phyloP scores from a whole-genome alignment of 148 eudicot species.

The Tetragonia tetragonoides region DNA sequence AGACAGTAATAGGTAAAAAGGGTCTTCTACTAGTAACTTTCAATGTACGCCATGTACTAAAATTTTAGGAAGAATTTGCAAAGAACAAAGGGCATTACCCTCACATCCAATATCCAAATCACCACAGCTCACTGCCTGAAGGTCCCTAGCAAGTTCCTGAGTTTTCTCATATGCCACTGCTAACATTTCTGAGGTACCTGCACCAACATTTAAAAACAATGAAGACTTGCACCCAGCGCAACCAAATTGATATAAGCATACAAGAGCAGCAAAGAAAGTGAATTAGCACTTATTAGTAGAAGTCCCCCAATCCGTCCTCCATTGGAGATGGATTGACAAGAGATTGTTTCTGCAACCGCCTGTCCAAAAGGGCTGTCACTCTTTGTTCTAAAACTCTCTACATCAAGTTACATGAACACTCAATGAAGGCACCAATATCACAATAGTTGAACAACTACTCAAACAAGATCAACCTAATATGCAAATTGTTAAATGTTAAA shows the following conservation, averaged over 20 bases:
- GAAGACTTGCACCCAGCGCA: neutral
- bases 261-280: conserved; percentile 10
- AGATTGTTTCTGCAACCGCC: conserved; percentile 78
- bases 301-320: conserved; percentile 95
- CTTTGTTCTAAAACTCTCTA: conserved; percentile 98
- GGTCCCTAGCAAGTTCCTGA: conserved; percentile 88
- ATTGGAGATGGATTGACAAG: conserved; percentile 79
- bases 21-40: neutral
- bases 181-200: conserved; percentile 95
- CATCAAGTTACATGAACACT: conserved; percentile 27
- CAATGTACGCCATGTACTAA: neutral
- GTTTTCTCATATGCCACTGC: conserved; percentile 99
- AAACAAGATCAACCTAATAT: too few relatives aligned
- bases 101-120: conserved; percentile 99
- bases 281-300: conserved; percentile 61
- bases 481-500: too few relatives aligned
- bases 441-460: neutral
- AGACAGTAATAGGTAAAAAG: neutral
- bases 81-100: conserved; percentile 46
- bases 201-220: conserved; percentile 24
- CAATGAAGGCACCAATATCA: conserved; percentile 5
- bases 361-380: conserved; percentile 89
- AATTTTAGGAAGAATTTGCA: neutral
- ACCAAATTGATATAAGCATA: neutral
- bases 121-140: conserved; percentile 93